Conservation (phyloP, 148 eudicot genomes). For the Heliamphora exappendiculata region DNA sequence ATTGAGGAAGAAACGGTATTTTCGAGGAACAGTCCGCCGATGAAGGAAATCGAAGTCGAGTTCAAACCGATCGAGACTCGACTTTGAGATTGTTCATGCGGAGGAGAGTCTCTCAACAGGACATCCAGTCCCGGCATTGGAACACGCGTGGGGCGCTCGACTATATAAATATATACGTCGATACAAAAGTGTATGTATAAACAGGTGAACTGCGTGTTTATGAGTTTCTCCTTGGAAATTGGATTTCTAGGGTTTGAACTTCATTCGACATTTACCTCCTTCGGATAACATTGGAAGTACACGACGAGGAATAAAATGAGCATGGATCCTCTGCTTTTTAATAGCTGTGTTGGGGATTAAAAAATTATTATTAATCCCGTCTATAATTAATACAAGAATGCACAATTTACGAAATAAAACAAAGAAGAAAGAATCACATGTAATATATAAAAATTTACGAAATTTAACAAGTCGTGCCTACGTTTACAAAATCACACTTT, state of each 20-base stretch:
- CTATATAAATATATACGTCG: not conserved
- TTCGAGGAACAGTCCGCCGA: conserved; percentile 68
- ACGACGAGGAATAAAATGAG: not conserved
- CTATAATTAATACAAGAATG: no score
- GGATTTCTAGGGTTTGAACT: conserved; percentile 13
- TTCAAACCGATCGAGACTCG: conserved; percentile 1
- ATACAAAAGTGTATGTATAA: not conserved
- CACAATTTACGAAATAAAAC: no score
- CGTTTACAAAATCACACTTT: no score
- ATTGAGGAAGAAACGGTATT: conserved; percentile 41
- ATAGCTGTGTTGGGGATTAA: no score
- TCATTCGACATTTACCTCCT: not conserved
- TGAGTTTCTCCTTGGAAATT: not conserved
- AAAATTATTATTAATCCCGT: no score
- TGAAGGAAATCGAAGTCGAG: conserved; percentile 2
- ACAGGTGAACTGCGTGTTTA: not conserved
- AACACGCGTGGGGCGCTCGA: not conserved
- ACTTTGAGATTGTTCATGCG: not conserved
- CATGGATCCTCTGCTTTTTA: no score
- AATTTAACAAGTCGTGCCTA: no score
- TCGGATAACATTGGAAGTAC: not conserved
- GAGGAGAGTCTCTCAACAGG: conserved; percentile 1
- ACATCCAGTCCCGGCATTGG: conserved; percentile 12
- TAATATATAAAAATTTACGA: no score
- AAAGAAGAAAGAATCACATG: no score